These are phyloP conservation scores for Kitagawia praeruptora DNA, from an alignment of 129 eudicot genomes.

Conservation along the genomic window DNA sequence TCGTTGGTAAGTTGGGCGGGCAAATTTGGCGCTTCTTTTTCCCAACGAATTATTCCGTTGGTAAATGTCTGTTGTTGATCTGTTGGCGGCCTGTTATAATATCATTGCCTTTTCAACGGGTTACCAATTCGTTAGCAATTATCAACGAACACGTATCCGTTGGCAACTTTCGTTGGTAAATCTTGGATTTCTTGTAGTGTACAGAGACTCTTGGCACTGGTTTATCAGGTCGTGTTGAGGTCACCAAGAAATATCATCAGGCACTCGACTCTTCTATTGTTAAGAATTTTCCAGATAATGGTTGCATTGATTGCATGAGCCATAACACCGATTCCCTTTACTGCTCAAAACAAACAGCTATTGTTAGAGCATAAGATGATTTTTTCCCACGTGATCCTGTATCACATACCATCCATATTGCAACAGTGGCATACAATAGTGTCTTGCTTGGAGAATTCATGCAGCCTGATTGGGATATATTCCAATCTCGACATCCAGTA, in stretches of 20 bases:
- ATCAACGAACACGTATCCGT: no score
- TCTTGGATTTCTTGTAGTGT: no score
- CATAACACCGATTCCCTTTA: conserved; percentile 72
- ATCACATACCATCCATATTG: conserved; percentile 80
- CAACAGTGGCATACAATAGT: conserved; percentile 72
- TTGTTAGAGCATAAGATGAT: conserved; percentile 88
- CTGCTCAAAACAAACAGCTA: conserved; percentile 78
- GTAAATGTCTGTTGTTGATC: no score
- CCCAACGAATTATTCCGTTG: no score
- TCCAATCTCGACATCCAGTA: conserved; percentile 77
- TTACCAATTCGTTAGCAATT: no score
- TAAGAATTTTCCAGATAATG: conserved; percentile 65
- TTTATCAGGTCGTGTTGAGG: conserved; percentile 68
- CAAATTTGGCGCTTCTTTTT: no score
- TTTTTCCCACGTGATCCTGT: conserved; percentile 79
- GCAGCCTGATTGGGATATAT: conserved; percentile 98
- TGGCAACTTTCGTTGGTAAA: no score
- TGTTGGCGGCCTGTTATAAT: no score
- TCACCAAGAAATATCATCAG: conserved; percentile 63
- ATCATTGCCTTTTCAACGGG: no score
- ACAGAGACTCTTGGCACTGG: conserved; percentile 84
- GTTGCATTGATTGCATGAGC: conserved; percentile 79
- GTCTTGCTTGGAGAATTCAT: conserved; percentile 88
- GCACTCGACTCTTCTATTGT: conserved; percentile 74
- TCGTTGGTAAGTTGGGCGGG: no score